A percentile compares a stretch with the other conserved stretches of the same genome.
Conservation (phyloP, 805 yeast species). For the Metschnikowia lochheadii region DNA sequence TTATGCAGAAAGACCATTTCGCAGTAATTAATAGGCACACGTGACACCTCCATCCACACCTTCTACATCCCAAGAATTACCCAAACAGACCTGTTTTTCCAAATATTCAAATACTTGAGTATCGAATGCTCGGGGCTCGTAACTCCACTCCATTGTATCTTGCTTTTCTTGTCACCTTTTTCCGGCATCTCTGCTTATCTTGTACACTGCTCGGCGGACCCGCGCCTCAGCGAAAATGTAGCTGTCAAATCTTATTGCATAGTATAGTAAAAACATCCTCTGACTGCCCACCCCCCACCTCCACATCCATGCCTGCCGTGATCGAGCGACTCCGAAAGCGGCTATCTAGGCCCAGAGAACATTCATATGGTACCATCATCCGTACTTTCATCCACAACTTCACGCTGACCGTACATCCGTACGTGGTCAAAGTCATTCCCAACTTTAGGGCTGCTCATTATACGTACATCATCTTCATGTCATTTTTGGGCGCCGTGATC, state of each 20-base stretch:
- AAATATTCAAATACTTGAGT: too few relatives aligned
- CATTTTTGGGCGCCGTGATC: slow-evolving; percentile 67
- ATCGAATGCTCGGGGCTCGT: too few relatives aligned
- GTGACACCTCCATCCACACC: background rate
- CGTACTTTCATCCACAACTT: slow-evolving; percentile 35
- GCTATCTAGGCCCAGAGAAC: background rate
- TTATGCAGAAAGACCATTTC: background rate
- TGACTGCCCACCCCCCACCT: background rate
- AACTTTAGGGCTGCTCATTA: slow-evolving; percentile 66
- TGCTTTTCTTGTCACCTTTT: too few relatives aligned
- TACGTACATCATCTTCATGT: slow-evolving; percentile 57
- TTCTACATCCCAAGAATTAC: too few relatives aligned
- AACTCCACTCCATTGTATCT: too few relatives aligned
- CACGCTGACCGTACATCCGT: slow-evolving; percentile 39
- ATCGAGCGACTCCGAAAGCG: background rate
- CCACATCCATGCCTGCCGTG: background rate
- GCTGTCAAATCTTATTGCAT: background rate
- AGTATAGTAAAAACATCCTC: background rate
- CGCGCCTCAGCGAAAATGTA: background rate
- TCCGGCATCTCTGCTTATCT: background rate
- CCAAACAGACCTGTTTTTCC: too few relatives aligned
- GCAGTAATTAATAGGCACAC: background rate
- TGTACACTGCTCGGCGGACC: background rate
- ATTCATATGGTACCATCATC: slow-evolving; percentile 9
- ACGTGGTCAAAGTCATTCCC: slow-evolving; percentile 41